A percentile compares a stretch with the other conserved stretches of the same genome.
These are phyloP conservation scores for Coemansia sp. DNA, from an alignment of 192 early-diverging fungal genomes.

Conservation along the genomic window DNA sequence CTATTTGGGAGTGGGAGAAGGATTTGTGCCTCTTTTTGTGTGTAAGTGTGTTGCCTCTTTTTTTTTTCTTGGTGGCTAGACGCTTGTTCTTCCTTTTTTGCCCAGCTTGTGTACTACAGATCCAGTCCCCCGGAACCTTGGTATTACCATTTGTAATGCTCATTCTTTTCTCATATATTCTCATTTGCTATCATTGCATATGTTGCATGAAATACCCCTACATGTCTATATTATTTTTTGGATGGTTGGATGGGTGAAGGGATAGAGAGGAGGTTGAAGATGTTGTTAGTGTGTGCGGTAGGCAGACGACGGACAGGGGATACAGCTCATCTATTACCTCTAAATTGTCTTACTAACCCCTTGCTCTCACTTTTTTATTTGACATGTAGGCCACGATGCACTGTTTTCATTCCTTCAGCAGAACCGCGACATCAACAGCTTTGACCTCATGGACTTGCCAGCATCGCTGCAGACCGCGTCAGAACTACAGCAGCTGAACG, in stretches of 20 bases:
- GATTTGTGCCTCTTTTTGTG: not conserved
- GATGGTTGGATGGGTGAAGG: not conserved
- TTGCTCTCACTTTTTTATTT: not conserved
- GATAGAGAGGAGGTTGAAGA: not conserved
- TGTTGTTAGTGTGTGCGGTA: not conserved
- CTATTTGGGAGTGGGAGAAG: conserved; percentile 7
- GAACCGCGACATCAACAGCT: conserved; percentile 42
- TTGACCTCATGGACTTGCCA: conserved; percentile 44
- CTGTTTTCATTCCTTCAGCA: conserved; percentile 42
- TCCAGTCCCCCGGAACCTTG: conserved; percentile 5
- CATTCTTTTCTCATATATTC: conserved; percentile 6
- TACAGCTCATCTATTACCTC: conserved; percentile 1
- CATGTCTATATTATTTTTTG: not conserved
- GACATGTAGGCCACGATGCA: conserved; percentile 34
- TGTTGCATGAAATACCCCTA: not conserved
- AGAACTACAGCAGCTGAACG: conserved; percentile 52
- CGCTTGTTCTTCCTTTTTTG: conserved; percentile 12
- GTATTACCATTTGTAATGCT: not conserved
- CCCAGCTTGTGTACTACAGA: conserved; percentile 18
- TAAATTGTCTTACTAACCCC: conserved; percentile 13
- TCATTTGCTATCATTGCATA: conserved; percentile 5
- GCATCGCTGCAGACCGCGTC: conserved; percentile 42
- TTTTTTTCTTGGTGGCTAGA: conserved; percentile 3
- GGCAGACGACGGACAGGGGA: not conserved
- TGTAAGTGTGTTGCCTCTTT: not conserved